Percentiles rank a stretch among this genome's conserved stretches.
These are phyloP conservation scores for Silene coronaria DNA, from an alignment of 179 eudicot species.

Conservation along the genomic window DNA sequence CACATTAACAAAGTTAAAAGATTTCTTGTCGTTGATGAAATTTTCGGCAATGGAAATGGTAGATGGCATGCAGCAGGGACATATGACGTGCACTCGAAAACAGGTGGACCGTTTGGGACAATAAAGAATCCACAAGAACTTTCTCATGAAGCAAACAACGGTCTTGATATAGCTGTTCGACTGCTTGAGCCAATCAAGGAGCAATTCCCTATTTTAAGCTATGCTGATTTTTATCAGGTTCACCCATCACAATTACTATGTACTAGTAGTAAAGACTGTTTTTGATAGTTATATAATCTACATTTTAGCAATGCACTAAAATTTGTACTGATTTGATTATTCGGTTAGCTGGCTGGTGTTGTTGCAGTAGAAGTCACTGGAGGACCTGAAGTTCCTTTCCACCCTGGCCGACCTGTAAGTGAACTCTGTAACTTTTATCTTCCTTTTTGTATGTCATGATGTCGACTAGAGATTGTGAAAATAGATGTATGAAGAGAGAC, in stretches of 20 bases:
- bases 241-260: background rate
- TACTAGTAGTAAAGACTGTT: no score
- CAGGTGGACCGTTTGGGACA: slow-evolving; percentile 41
- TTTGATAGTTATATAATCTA: background rate
- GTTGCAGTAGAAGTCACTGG: slow-evolving; percentile 30
- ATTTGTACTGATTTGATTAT: background rate
- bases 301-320: background rate
- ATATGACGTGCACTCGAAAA: slow-evolving; percentile 27
- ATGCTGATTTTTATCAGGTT: slow-evolving; percentile 36
- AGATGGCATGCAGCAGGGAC: slow-evolving; percentile 43
- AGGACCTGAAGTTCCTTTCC: slow-evolving; percentile 26
- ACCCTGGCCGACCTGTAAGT: slow-evolving; percentile 38
- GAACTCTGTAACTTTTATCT: no score
- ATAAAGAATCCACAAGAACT: slow-evolving; percentile 28
- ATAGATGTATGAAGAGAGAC: no score
- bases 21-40: no score
- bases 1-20: no score
- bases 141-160: slow-evolving; percentile 30
- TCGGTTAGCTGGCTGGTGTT: slow-evolving; percentile 33
- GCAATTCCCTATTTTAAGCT: slow-evolving; percentile 25
- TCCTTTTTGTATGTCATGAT: no score
- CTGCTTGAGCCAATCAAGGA: slow-evolving; percentile 33
- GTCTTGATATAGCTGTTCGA: slow-evolving; percentile 34
- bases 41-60: background rate
- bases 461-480: no score